Evolutionary conservation across 2,329 filamentous ascomycete species (phyloP), one percentile per base, ranked within the genome.

Genomic region (Sphaerostilbella broomeana): DNA sequence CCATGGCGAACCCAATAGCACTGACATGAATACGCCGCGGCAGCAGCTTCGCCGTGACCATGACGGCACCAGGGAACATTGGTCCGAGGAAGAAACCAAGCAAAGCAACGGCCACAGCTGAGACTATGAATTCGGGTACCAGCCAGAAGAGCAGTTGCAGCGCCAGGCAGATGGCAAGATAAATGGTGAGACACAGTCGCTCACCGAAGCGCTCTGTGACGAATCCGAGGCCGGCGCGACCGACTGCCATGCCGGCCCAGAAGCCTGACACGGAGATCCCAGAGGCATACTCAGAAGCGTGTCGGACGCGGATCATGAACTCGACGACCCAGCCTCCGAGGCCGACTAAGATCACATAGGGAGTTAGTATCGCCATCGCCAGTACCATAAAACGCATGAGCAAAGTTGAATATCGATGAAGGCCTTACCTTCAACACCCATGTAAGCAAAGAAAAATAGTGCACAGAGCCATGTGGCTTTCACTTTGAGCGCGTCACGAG

Each of bases 241-340:
- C 84, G 0, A 82, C 59, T 0, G 83, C 85, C 51, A 87, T 74
- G 1, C 84, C 84, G n/a, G 83, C 72, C 84, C 84, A 89, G 60
- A 86, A 89, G 0, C 83, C 84, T 0, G 83, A 84, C 0, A 75
- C 78, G 0, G 77, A 78, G 60, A 86, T 80, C 18, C 84, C 84
- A n/a, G 79, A 79, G 0, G 77, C 75, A 49, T 86, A 86, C 0
- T 75, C 61, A 2, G 63, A 70, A 1, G 77, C 83, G 5, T 79
- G 62, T 11, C 85, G 73, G 8, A 86, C 78, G 10, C 75, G 72
- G 5, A 86, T 75, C 82, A 89, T 88, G 56, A 89, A 88, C 0
- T 79, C 80, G 22, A 86, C 80, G 22, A 89, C 79, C 85, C 85
- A 90, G 4, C 85, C 85, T 16, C 83, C 82, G 1, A 87, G 69